Base-by-base conservation (phyloP, 441 rosid genomes). In the Arabidopsis lyrata region DNA sequence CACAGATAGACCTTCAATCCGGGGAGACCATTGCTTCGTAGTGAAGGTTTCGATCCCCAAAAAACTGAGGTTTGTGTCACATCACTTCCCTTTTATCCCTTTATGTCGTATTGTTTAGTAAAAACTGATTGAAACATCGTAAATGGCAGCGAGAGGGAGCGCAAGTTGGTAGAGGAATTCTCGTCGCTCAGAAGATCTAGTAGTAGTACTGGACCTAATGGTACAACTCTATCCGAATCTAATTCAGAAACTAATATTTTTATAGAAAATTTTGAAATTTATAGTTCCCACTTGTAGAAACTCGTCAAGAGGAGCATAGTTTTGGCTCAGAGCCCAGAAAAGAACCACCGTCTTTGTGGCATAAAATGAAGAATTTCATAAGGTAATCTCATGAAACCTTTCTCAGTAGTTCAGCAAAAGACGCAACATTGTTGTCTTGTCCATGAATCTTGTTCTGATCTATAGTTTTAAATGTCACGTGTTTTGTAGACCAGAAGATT, bases 1-100 rank as follows among this genome's bases (percentile, higher is more conserved):
- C 80, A 80, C 92, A 15, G 83, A 83, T 56, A 88, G 82, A 77
- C 93, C 93, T 75, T 83, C 85, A 59, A 65, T 85, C 55, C 87
- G 99, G 32, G 97, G 97, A 47, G 97, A 95, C 77, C 99, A 92
- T 83, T 82, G 78, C 72, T 95, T 92, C 70, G 78, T 82, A 44
- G 90, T 92, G 80, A 88, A 89, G 31, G 80, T 95, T 78, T 39
- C 76, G 75, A 92, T 95, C 82, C 99, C 99, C 14, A 90, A 83
- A 82, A 63, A 75, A 41, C 81, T 90, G 75, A 95, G 97, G 97
- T 94, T 56, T 55, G 79, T 64, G 39, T 62, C 53, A 38, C 6
- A 9, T 39, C 50, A 11, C 61, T 65, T 73, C 32, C 15, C 22
- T 69, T 29, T 8, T 36, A 53, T 2, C 9, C 61, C 70, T 54